Conservation (phyloP, 1,139 yeast species). For the Ogataea hybrid region DNA sequence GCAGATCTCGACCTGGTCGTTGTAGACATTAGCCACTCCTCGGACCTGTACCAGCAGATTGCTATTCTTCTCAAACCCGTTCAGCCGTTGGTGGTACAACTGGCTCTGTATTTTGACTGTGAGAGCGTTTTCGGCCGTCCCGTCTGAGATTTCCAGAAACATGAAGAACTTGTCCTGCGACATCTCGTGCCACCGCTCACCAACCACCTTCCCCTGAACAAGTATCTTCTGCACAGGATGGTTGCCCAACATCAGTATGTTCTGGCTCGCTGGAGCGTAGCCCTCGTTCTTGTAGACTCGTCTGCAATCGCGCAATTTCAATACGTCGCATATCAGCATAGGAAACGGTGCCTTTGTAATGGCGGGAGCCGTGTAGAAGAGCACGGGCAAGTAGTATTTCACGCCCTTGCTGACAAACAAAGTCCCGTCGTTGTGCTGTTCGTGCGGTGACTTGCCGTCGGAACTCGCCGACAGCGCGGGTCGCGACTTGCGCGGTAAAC, state of each 20-base stretch:
- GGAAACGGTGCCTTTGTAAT: slow-evolving; percentile 30
- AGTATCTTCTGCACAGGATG: slow-evolving; percentile 36
- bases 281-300: slow-evolving; percentile 32
- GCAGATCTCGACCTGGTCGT: slow-evolving; percentile 27
- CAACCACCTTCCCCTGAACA: slow-evolving; percentile 35
- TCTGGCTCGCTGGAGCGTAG: slow-evolving; percentile 11
- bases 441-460: background rate
- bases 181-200: slow-evolving; percentile 21
- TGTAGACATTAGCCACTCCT: slow-evolving; percentile 19
- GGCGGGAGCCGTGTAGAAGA: slow-evolving; percentile 37
- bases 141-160: slow-evolving; percentile 22
- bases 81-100: slow-evolving; percentile 9
- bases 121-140: slow-evolving; percentile 14
- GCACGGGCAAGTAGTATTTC: slow-evolving; percentile 35
- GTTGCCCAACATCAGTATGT: slow-evolving; percentile 33
- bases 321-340: slow-evolving; percentile 34
- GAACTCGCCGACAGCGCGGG: background rate
- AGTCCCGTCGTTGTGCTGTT: slow-evolving; percentile 32
- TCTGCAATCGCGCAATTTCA: slow-evolving; percentile 21
- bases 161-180: slow-evolving; percentile 7
- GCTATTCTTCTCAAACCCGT: slow-evolving; percentile 14
- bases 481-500: background rate
- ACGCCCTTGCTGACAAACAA: slow-evolving; percentile 28
- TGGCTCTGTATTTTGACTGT: slow-evolving; percentile 15
- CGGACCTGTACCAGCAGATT: slow-evolving; percentile 19